Base-by-base conservation (phyloP, 768 basidiomycete genomes). In the Boletus vermiculosoides region DNA sequence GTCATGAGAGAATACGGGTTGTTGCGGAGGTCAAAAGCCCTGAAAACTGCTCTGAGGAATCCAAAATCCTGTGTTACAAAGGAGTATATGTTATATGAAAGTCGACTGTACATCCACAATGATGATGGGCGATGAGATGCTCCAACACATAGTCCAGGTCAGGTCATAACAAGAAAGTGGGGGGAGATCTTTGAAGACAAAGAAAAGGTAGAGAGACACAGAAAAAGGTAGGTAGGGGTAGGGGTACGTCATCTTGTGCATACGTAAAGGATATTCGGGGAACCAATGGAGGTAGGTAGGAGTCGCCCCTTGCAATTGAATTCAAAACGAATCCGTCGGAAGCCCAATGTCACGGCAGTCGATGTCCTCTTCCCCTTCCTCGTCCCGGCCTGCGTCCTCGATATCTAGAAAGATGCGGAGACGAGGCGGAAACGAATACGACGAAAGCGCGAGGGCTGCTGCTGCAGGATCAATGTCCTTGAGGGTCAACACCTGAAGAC, bases 361-460 rank as follows among this genome's bases (percentile, higher is more conserved):
- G 4, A 8, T 4, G 4, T 48, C 40, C 25, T 30, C 53, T 31
- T 23, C 40, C 25, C 23, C 53, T 31, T 23, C 54, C 11, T 48
- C 52, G 5, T 34, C 50, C n/a, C 2, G 6, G 9, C 34, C 50
- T 16, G 1, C 18, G 3, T 54, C 63, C 5, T 59, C 60, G 15
- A 66, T 45, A 12, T 66, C 65, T 12, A 66, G 46, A 47, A 63
- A 53, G 33, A 66, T 44, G 36, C 64, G 55, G 34, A 66, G 54
- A 4, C 18, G 33, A 5, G 54, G 23, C 2, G 61, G 56, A 15
- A 66, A 45, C 18, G 47, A 44, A 23, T 37, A 20, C 5, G 52
- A 45, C 4, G 54, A 48, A 8, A 66, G 52, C 20, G 40, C 58
- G 16, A 54, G 31, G 1, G 56, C 55, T 9, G 34, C 28, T 9